Base-by-base conservation (phyloP, 306 rosid species). In the Acacia confusa region DNA sequence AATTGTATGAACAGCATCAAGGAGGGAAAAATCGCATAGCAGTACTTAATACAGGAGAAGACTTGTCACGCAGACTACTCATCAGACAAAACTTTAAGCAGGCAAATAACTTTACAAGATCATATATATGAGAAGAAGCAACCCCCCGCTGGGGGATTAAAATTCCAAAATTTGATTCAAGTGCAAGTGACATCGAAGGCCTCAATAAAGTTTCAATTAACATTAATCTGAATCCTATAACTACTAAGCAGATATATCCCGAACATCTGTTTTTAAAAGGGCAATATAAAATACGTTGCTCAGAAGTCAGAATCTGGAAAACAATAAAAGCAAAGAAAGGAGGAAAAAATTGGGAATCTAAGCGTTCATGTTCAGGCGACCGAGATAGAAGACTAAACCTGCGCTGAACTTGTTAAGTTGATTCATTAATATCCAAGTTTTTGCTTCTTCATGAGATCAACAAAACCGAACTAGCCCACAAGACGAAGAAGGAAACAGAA, bases 11-110 rank as follows among this genome's bases (percentile, higher is more conserved):
- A 52, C 58, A 52, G 58, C 20, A 17, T 52, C 22, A 17, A 52
- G 58, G 24, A 52, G 22, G 22, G 19, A 5, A 52, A 19, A 52
- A 17, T 52, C 22, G 22, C 58, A 52, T 17, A 17, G 58, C 58
- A 52, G 24, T 64, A 30, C 53, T 36, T 36, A 24, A 28, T 19
- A 72, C 55, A 43, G 55, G 38, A 6, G 74, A 72, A 81, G 19
- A n/a, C 67, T 53, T 81, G 80, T 77, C 77, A 64, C 67, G 72
- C 72, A 57, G 58, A 68, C 16, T 60, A 60, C 22, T 45, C 36
- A 40, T 75, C 75, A 70, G 63, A 79, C 20, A 72, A 52, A 73
- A 63, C 68, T 48, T 52, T 30, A 81, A 75, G 76, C 47, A 67
- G 25, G 36, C 36, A 58, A 50, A 44, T 28, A 70, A 70, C 83